Percentiles rank a stretch among this genome's conserved stretches.
Evolutionary conservation across 208 protist genomes (phyloP).

Genomic region (Leishmania mexicana): DNA sequence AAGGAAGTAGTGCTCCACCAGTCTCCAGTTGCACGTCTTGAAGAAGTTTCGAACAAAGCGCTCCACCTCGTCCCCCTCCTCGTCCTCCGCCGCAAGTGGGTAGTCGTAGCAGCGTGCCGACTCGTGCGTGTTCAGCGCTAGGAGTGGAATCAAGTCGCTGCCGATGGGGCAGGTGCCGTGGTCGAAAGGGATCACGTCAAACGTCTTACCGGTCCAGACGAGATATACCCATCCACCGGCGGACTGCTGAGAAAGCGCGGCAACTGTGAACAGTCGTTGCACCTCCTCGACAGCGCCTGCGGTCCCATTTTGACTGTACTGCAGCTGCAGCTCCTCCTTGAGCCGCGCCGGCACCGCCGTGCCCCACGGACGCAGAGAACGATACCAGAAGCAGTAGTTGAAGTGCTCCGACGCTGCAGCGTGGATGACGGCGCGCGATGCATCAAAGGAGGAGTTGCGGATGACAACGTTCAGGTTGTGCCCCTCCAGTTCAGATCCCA

Average conservation of each 20-base stretch:
- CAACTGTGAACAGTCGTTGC: slow-evolving; percentile 43
- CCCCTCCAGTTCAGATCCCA: slow-evolving; percentile 81
- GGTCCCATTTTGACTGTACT: slow-evolving; percentile 70
- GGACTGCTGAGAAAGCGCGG: slow-evolving; percentile 64
- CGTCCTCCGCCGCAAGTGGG: slow-evolving; percentile 8
- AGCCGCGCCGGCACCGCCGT: slow-evolving; percentile 62
- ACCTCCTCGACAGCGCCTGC: slow-evolving; percentile 71
- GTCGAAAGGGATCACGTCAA: slow-evolving; percentile 79
- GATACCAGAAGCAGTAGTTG: slow-evolving; percentile 93
- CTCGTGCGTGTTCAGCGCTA: slow-evolving; percentile 77
- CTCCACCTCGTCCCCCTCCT: slow-evolving; percentile 37
- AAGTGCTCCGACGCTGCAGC: slow-evolving; percentile 85
- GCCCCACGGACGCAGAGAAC: slow-evolving; percentile 83
- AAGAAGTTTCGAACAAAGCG: slow-evolving; percentile 85
- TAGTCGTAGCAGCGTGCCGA: slow-evolving; percentile 77
- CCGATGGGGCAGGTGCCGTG: slow-evolving; percentile 81
- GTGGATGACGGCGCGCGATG: slow-evolving; percentile 66
- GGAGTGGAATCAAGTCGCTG: slow-evolving; percentile 72
- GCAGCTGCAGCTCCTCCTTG: slow-evolving; percentile 72
- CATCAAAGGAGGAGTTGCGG: slow-evolving; percentile 81
- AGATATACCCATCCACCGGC: slow-evolving; percentile 84
- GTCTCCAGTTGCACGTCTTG: slow-evolving; percentile 84
- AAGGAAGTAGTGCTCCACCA: slow-evolving; percentile 71
- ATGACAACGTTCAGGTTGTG: slow-evolving; percentile 85
- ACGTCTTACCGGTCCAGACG: slow-evolving; percentile 79